These are phyloP conservation scores for Chaetomium strumarium DNA, from an alignment of 2,329 filamentous ascomycete genomes.

Conservation along the genomic window DNA sequence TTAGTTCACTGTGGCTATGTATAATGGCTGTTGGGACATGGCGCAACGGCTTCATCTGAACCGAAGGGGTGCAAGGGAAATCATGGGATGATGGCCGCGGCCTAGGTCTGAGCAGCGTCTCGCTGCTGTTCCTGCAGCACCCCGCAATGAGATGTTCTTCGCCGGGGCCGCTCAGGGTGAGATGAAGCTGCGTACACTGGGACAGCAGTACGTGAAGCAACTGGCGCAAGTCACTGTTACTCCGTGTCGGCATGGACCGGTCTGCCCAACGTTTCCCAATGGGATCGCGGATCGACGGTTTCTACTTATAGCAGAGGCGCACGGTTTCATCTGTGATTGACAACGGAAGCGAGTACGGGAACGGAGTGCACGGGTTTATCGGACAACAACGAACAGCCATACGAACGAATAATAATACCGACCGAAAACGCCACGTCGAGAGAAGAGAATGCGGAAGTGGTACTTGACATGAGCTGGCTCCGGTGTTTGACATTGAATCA, in stretches of 20 bases:
- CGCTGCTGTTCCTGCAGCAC: slow-evolving; percentile 4
- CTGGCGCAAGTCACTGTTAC: no score
- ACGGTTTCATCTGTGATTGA: neutral
- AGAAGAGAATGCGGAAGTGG: neutral
- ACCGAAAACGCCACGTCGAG: no score
- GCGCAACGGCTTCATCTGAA: slow-evolving; percentile 3
- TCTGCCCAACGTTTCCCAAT: neutral
- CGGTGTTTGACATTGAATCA: neutral
- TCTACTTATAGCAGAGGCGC: neutral
- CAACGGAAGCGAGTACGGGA: neutral
- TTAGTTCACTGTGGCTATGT: no score
- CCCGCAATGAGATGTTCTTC: slow-evolving; percentile 1
- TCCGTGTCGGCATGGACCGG: neutral
- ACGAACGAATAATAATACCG: no score
- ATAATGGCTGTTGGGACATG: neutral
- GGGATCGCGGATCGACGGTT: slow-evolving; percentile 3
- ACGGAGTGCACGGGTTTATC: no score
- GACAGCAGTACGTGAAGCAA: no score
- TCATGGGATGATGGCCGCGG: no score
- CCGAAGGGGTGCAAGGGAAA: neutral
- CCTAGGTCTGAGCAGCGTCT: neutral
- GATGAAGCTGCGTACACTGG: neutral
- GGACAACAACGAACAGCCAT: no score
- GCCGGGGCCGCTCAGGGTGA: neutral
- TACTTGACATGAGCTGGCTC: neutral